Evolutionary conservation across 192 early-diverging fungal genomes (phyloP).

Genomic region (Coemansia sp.): DNA sequence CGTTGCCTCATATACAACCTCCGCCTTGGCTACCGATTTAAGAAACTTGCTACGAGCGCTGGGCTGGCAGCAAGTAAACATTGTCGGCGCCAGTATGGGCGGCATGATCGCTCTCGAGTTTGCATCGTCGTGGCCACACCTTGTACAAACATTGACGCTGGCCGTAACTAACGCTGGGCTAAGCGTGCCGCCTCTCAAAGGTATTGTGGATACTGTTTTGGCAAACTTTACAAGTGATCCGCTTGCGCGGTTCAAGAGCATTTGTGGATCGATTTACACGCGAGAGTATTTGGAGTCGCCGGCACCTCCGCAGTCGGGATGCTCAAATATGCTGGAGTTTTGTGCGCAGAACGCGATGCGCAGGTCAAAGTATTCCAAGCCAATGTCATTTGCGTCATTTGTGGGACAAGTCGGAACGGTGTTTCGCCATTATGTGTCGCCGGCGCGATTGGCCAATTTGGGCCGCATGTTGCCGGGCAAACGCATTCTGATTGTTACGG

Average conservation of each 20-base stretch:
- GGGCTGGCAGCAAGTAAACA: conserved; percentile 69
- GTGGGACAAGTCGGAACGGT: conserved; percentile 41
- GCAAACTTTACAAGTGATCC: conserved; percentile 42
- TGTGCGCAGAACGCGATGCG: conserved; percentile 32
- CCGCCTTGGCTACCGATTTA: conserved; percentile 59
- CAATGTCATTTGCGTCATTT: conserved; percentile 39
- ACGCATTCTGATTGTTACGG: conserved; percentile 45
- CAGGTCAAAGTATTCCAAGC: conserved; percentile 37
- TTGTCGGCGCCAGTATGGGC: conserved; percentile 84
- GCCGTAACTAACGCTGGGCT: conserved; percentile 46
- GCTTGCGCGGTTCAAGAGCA: conserved; percentile 32
- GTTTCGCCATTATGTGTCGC: conserved; percentile 50
- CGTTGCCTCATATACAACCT: conserved; percentile 12
- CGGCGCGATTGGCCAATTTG: conserved; percentile 23
- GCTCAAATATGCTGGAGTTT: conserved; percentile 39
- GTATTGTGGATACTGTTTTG: conserved; percentile 26
- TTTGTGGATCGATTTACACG: conserved; percentile 41
- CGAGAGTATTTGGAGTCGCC: conserved; percentile 34
- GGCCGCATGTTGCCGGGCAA: conserved; percentile 37
- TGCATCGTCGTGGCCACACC: conserved; percentile 56
- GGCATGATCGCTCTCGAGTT: conserved; percentile 83
- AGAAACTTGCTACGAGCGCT: conserved; percentile 63
- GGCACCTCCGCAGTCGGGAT: conserved; percentile 30
- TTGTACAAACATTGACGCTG: conserved; percentile 53
- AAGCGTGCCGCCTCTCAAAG: conserved; percentile 31